A percentile compares a stretch with the other conserved stretches of the same genome.
Conservation (phyloP, 441 rosid genomes). For the Populus hybrid region DNA sequence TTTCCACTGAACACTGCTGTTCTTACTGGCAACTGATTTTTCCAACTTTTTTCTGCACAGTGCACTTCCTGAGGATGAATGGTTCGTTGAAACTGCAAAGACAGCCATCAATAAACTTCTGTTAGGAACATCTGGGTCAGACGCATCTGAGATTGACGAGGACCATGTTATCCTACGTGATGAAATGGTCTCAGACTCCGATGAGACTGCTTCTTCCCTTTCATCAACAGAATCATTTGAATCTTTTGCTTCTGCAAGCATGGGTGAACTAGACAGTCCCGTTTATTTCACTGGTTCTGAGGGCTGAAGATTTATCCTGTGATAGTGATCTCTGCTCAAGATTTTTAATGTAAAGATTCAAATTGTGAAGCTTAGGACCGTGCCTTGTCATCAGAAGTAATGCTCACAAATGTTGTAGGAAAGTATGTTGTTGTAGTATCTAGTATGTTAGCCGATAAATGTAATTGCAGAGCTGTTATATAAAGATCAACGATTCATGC, state of each 20-base stretch:
- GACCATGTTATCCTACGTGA: conserved; percentile 52
- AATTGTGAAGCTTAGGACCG: neutral
- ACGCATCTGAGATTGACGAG: conserved; percentile 68
- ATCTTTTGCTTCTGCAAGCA: conserved; percentile 92
- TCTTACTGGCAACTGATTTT: conserved; percentile 9
- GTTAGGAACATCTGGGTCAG: conserved; percentile 67
- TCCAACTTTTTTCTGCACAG: conserved; percentile 25
- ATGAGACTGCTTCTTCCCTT: conserved; percentile 62
- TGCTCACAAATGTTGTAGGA: neutral
- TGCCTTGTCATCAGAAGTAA: neutral
- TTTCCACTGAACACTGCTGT: neutral
- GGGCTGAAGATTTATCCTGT: conserved; percentile 14
- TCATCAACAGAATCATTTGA: conserved; percentile 61
- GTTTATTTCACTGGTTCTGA: conserved; percentile 55
- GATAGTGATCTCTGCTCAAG: neutral
- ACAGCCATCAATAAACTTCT: conserved; percentile 80
- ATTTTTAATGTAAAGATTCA: neutral
- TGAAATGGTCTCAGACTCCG: conserved; percentile 45
- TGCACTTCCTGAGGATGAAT: conserved; percentile 72
- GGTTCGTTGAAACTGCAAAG: conserved; percentile 95
- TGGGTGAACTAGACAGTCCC: conserved; percentile 93
- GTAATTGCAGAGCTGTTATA: neutral
- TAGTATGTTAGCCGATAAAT: neutral
- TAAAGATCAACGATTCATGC: neutral
- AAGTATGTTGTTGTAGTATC: neutral